phyloP scores from a whole-genome alignment of 139 green algal genomes.

The Monoraphidium neglectum region DNA sequence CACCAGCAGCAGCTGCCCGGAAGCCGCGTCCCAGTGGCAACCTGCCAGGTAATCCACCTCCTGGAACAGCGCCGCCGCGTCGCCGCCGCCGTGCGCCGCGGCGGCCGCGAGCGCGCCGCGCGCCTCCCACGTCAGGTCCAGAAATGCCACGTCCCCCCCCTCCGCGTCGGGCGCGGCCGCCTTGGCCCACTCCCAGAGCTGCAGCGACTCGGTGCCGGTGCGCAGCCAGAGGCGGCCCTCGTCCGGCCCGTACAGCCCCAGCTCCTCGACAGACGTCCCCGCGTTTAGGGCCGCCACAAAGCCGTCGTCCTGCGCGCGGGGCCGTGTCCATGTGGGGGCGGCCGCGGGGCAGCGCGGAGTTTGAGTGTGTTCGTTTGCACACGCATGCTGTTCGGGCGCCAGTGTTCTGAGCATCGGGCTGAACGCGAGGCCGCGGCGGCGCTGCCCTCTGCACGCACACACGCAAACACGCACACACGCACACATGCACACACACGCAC shows the following conservation, averaged over 20 bases:
- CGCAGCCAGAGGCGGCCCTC: conserved; percentile 59
- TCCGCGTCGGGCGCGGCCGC: conserved; percentile 53
- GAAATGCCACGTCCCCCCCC: conserved; percentile 47
- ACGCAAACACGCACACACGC: too few relatives aligned
- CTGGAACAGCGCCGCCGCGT: conserved; percentile 19
- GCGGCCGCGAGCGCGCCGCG: conserved; percentile 35
- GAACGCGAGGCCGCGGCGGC: too few relatives aligned
- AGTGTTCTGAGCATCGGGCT: too few relatives aligned
- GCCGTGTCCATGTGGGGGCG: too few relatives aligned
- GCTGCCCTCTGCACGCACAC: too few relatives aligned
- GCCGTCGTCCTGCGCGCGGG: not conserved
- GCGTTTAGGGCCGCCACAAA: conserved; percentile 71
- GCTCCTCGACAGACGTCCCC: conserved; percentile 63
- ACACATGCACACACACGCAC: too few relatives aligned
- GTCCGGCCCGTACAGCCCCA: conserved; percentile 67
- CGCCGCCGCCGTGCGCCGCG: conserved; percentile 20
- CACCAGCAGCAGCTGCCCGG: conserved; percentile 53
- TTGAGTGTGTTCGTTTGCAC: too few relatives aligned
- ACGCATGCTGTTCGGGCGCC: too few relatives aligned
- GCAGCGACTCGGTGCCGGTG: conserved; percentile 72
- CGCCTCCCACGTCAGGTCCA: conserved; percentile 43
- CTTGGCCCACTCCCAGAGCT: conserved; percentile 81
- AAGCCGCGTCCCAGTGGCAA: conserved; percentile 59
- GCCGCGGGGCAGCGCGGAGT: too few relatives aligned
- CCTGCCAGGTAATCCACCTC: conserved; percentile 68